Evolutionary conservation across 1,284 basidiomycete species (phyloP).

Genomic region (Heterobasidion annosum): DNA sequence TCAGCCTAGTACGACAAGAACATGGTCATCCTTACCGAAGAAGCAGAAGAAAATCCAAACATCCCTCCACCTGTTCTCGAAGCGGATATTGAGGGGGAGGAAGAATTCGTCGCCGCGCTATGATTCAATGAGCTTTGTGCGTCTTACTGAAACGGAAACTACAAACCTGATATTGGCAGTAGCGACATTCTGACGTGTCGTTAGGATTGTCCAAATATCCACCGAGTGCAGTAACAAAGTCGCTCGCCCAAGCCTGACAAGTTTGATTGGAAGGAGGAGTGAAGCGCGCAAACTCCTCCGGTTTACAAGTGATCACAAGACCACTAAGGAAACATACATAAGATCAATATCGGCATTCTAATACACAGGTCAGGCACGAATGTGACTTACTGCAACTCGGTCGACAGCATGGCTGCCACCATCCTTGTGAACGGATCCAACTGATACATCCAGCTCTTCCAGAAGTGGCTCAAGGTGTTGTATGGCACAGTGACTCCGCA

Average conservation of each 20-base stretch:
- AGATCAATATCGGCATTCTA: background rate
- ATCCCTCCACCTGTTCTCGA: conserved; percentile 63
- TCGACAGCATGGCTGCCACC: conserved; percentile 69
- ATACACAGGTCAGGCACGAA: background rate
- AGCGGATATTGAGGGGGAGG: conserved; percentile 62
- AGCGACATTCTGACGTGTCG: conserved; percentile 55
- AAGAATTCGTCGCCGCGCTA: conserved; percentile 66
- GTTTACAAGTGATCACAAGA: conserved; percentile 56
- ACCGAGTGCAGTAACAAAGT: conserved; percentile 53
- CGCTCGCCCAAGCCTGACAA: conserved; percentile 61
- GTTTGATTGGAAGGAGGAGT: conserved; percentile 69
- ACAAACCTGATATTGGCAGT: conserved; percentile 55
- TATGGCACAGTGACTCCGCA: conserved; percentile 80
- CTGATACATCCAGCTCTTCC: conserved; percentile 69
- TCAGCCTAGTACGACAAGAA: background rate
- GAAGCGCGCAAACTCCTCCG: conserved; percentile 62
- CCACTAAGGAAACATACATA: conserved; percentile 31
- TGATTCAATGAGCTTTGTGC: background rate
- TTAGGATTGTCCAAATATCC: conserved; percentile 77
- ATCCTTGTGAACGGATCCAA: conserved; percentile 65
- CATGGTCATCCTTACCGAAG: conserved; percentile 28
- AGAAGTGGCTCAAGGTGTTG: conserved; percentile 60
- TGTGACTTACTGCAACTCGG: conserved; percentile 61
- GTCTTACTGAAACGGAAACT: background rate
- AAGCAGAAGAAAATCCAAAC: conserved; percentile 63